phyloP scores from a whole-genome alignment of 2,329 filamentous ascomycete genomes.

The Neopestalotiopsis clavispora region DNA sequence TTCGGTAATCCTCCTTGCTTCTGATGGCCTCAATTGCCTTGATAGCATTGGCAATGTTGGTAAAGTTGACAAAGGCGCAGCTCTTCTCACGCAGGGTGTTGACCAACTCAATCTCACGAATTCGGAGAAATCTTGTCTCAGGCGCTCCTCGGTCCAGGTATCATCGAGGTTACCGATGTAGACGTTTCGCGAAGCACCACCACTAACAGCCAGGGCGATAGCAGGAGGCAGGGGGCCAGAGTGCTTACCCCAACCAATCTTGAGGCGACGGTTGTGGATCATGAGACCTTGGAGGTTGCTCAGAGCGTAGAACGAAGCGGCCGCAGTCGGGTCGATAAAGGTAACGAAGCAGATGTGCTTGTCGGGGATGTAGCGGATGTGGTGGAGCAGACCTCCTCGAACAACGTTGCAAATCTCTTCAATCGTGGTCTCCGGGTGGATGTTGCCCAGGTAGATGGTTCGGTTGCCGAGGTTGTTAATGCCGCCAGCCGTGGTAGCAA shows the following conservation, averaged over 20 bases:
- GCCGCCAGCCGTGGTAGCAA: conserved; percentile 93
- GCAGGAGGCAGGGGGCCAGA: conserved; percentile 94
- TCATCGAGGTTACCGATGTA: conserved; percentile 98
- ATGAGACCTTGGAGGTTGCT: conserved; percentile 98
- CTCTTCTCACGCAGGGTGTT: conserved; percentile 98
- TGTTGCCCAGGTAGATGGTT: conserved; percentile 97
- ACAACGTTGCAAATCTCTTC: conserved; percentile 99
- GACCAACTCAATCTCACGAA: conserved; percentile 96
- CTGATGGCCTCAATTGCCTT: conserved; percentile 98
- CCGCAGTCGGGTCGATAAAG: conserved; percentile 97
- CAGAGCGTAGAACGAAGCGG: conserved; percentile 95
- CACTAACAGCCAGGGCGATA: conserved; percentile 93
- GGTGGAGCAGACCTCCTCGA: conserved; percentile 90
- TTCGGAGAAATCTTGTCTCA: conserved; percentile 95
- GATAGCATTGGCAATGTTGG: conserved; percentile 99
- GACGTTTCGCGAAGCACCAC: conserved; percentile 96
- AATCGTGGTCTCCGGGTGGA: conserved; percentile 97
- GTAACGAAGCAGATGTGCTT: conserved; percentile 99
- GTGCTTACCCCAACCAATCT: conserved; percentile 99
- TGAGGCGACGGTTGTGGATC: conserved; percentile 97
- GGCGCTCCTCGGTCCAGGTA: conserved; percentile 93
- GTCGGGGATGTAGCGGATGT: conserved; percentile 98
- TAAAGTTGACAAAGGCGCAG: conserved; percentile 99
- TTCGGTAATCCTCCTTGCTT: conserved; percentile 92
- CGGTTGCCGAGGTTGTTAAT: conserved; percentile 97